A percentile compares a stretch with the other conserved stretches of the same genome.
Evolutionary conservation across 78 protist genomes (phyloP).

Genomic region (Emiliania huxleyi): DNA sequence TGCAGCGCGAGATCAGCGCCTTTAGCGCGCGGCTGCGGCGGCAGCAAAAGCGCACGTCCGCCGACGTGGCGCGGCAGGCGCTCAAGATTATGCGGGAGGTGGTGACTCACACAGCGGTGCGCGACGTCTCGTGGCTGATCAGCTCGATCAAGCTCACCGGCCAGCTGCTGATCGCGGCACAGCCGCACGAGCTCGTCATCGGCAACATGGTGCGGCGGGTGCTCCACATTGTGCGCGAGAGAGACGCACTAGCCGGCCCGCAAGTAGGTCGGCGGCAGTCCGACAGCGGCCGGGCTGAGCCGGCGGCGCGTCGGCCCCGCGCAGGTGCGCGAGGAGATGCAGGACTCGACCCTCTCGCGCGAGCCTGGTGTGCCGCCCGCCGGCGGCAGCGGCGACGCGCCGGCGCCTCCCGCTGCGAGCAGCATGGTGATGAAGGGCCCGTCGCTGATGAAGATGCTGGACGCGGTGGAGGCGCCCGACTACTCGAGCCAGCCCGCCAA

Average conservation of each 20-base stretch:
- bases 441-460: not conserved
- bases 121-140: not conserved
- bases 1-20: not conserved
- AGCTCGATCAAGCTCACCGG: not conserved
- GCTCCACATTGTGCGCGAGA: slow-evolving; percentile 3
- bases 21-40: not conserved
- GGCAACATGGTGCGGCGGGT: slow-evolving; percentile 31
- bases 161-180: not conserved
- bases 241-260: not conserved
- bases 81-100: not conserved
- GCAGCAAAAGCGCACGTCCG: not conserved
- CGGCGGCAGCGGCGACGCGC: not conserved
- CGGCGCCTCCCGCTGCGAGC: not conserved
- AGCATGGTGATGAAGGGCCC: not conserved
- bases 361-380: not conserved
- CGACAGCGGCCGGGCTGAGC: too few species aligned
- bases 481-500: not conserved
- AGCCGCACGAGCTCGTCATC: not conserved
- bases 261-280: too few species aligned
- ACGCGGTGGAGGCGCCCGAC: not conserved
- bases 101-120: not conserved
- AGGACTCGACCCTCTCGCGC: not conserved
- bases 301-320: too few species aligned
- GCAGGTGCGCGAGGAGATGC: not conserved
- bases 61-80: not conserved